Base-by-base conservation (phyloP, 1,284 basidiomycete genomes). In the Cryptococcus sp. region DNA sequence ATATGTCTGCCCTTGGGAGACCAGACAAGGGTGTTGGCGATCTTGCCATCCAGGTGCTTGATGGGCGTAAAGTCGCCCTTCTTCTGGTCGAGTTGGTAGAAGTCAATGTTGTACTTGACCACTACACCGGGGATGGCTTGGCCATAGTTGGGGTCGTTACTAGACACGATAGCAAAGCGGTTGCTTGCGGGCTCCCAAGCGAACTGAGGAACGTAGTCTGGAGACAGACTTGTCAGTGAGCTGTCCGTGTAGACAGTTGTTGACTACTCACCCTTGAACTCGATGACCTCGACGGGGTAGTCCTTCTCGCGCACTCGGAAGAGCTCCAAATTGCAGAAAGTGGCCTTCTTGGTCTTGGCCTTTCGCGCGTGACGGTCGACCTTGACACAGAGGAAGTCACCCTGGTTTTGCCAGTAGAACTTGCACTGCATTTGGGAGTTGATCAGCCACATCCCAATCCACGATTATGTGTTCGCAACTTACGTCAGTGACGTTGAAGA, bases 271-370 rank as follows among this genome's bases (percentile, higher is more conserved):
- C 90, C 92, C 84, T 98, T 99, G 64, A 96, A 84, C 79, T 97
- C 95, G 60, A 99, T 88, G 50, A 98, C 94, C 78, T 99, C 95
- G 48, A 99, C 94, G 1, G 96, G 96, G 80, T 88, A 93, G 78
- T 98, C 92, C 80, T 98, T 99, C 81, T 99, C 96, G 59, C 96
- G 88, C 60, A 98, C 87, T 59, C 94, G 87, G 85, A 99, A 99
- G 65, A 99, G 89, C 80, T 99, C 96, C 64, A 99, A 84, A 80
- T 99, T 99, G 81, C 94, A 96, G 83, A 94, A 99, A 56, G 92
- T 93, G 13, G 93, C 94, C 82, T 99, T 99, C 81, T 98, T 98
- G 20, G 93, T 96, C 83, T 99, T 99, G 47, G 95, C 98, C 61
- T 76, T 76, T 64, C 74, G 67, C 41, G 73, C 70, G 78, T 98